Evolutionary conservation across 1,284 basidiomycete genomes (phyloP), one percentile per base, ranked within the genome.

Genomic region (Sanghuangporus sanghuang): DNA sequence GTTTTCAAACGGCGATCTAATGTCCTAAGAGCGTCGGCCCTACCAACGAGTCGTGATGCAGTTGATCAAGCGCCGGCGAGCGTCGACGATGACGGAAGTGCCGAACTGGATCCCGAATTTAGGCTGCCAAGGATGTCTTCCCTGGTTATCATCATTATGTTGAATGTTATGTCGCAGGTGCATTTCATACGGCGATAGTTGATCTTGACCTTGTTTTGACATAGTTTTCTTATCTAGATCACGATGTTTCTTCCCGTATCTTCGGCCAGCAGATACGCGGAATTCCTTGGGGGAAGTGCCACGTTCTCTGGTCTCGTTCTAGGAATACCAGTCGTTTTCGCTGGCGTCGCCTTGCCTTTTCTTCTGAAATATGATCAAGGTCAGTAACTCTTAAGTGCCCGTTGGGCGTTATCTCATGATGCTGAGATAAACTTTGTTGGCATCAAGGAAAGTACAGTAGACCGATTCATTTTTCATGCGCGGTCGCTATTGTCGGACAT

Each of bases 231-330:
- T 35, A 11, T 23, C 23, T 61, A 89, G 87, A 71, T 86, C 6
- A 82, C 85, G 0, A 89, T 89, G 74, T 90, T 86, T 72, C 81
- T 88, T 64, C 76, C 87, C 42, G 84, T 90, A 3, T 85, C 87
- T 1, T 86, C 88, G 0, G 83, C 86, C 1, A 84, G 81, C 69
- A 76, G 77, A 59, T 89, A 89, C 69, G 82, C 85, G 0, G 77
- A 83, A 64, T 77, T 82, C 68, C 74, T 90, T 2, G 87, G 87
- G 35, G 87, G 87, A 16, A 80, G 76, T 11, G 77, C 85, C 12
- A 85, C 84, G 0, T 90, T 90, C 69, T 85, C 86, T 40, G 88
- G 88, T 66, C 70, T 90, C 9, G 79, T 84, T n/a, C 87, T 89
- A 64, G 88, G 87, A 68, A 87, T 90, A 39, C 85, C 85, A 1